phyloP scores from a whole-genome alignment of 768 basidiomycete genomes.

The Termitomyces titanicus region DNA sequence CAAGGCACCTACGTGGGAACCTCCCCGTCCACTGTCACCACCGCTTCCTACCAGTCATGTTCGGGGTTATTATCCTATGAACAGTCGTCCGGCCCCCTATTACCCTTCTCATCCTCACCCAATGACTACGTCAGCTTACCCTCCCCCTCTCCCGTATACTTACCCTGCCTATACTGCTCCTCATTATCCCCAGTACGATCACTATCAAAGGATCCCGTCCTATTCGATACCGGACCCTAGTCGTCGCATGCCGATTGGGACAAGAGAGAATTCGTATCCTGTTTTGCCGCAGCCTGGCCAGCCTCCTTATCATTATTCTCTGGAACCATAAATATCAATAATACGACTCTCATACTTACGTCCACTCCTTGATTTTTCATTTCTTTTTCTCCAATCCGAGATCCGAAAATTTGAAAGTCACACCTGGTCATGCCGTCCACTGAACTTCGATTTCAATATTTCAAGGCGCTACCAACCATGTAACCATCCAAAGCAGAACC shows the following conservation, averaged over 20 bases:
- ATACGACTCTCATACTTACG: neutral
- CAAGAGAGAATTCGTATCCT: constrained; percentile 18
- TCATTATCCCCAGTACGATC: constrained; percentile 14
- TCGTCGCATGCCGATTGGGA: constrained; percentile 5
- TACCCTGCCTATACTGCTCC: constrained; percentile 15
- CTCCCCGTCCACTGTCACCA: constrained; percentile 1
- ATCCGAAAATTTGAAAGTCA: no score
- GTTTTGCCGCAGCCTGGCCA: constrained; percentile 11
- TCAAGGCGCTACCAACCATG: no score
- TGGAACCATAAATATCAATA: neutral
- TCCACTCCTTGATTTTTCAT: neutral
- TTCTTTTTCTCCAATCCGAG: neutral
- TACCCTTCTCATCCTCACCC: constrained; percentile 11
- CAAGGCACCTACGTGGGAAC: constrained; percentile 2
- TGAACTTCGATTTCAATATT: no score
- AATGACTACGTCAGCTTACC: constrained; percentile 5
- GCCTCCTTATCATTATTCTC: constrained; percentile 16
- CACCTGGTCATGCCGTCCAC: no score
- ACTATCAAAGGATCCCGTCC: constrained; percentile 5
- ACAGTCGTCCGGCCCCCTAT: constrained; percentile 4
- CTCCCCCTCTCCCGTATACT: constrained; percentile 9
- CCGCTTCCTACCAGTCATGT: constrained; percentile 8
- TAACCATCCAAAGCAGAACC: no score
- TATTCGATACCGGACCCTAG: constrained; percentile 7
- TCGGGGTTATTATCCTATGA: constrained; percentile 10